Evolutionary conservation across 73 alveolate genomes (phyloP), one percentile per base, ranked within the genome.

Genomic region (Urostyla sp.): DNA sequence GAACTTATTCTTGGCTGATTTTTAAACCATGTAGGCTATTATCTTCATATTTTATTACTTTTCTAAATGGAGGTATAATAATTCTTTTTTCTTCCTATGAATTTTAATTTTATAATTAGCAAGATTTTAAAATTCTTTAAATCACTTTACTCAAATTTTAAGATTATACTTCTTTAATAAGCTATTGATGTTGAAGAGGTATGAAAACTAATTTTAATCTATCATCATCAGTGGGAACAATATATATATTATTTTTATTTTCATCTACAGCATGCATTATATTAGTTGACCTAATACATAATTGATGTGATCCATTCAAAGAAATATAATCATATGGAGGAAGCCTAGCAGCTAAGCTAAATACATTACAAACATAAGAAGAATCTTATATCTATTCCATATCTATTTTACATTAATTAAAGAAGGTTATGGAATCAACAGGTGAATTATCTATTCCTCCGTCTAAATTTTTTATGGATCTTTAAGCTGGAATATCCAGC

Each of bases 181-280:
- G 1, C 20, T 23, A 20, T n/a, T n/a, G n/a, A n/a, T n/a, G n/a
- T n/a, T n/a, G n/a, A n/a, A n/a, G n/a, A 3, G 83, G 83, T 46
- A 69, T 69, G 15, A 69, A 1, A 15, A 69, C 28, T 6, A 69
- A n/a, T 32, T 69, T 69, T 1, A 69, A 55, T 24, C 53, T 45
- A 10, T 69, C 83, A 69, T 69, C 83, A 46, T 69, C 83, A 18
- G 83, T 69, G 7, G 83, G 83, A 16, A 69, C 49, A 30, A 69
- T 69, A 1, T 46, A 56, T 13, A 69, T 21, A 69, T 69, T 46
- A 4, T 2, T 6, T 24, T 66, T 66, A 40, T 66, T 46, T 1
- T 8, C 27, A 34, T 69, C 34, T 7, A 26, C 3, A 2, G 49
- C 83, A 30, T 59, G 44, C 83, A 69, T 69, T 6, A 69, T 48